phyloP scores from a whole-genome alignment of 345 rosid genomes.

The Euphorbia peplus region DNA sequence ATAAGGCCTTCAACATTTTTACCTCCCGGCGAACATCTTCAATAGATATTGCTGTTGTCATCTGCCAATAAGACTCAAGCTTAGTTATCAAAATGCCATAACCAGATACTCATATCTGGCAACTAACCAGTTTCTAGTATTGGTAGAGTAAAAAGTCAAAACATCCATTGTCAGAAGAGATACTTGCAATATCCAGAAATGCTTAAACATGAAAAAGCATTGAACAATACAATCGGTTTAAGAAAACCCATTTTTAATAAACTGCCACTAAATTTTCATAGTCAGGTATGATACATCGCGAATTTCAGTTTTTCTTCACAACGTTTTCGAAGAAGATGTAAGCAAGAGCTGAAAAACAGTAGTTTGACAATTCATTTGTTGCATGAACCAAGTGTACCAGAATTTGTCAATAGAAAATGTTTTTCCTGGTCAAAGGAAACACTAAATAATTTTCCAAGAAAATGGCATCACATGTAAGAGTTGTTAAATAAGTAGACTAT shows the following conservation, averaged over 20 bases:
- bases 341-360: neutral
- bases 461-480: neutral
- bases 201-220: neutral
- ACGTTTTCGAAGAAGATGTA: neutral
- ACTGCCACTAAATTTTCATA: neutral
- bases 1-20: constrained; percentile 70
- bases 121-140: neutral
- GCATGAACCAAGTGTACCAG: neutral
- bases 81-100: constrained; percentile 11
- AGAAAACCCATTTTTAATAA: neutral
- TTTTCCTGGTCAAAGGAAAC: neutral
- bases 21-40: constrained; percentile 95
- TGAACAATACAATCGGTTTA: neutral
- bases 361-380: neutral
- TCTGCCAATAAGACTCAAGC: constrained; percentile 43
- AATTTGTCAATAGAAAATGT: neutral
- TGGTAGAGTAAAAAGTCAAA: neutral
- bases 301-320: neutral
- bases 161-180: too few species aligned
- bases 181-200: neutral
- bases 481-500: neutral
- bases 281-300: neutral
- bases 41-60: constrained; percentile 73
- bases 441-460: neutral
- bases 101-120: neutral